Evolutionary conservation across 441 rosid species (phyloP), one percentile per base, ranked within the genome.

Genomic region (Brassica balearica): DNA sequence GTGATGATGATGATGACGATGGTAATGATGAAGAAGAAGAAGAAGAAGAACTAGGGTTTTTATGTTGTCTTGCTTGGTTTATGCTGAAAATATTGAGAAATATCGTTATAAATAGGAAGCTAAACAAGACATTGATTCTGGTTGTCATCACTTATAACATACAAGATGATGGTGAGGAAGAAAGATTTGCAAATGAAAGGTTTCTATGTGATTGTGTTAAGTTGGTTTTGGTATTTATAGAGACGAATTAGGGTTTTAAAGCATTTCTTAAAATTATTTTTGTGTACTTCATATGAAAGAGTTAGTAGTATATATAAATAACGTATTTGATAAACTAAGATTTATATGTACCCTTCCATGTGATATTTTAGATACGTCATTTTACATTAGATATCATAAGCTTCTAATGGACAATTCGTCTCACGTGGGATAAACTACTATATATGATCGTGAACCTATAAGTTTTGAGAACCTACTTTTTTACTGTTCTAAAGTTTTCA

Each of bases 31-130:
- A 23, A 0, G 27, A 25, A 0, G 27, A 25, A 3, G 27, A 25
- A 2, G 70, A 48, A 43, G 66, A 38, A 38, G 43, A 74, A 53
- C 53, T 81, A 75, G 84, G 83, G 80, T 22, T 86, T 73, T 48
- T 73, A 15, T 71, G 74, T 62, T 56, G 77, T 68, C 70, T 81
- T 73, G 86, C 92, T 62, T 82, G 75, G 85, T 77, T 74, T 71
- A 29, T 84, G 17, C 38, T 79, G 85, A 79, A 51, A 17, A 48
- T 23, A 58, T 17, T 67, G 25, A 70, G 25, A 3, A 74, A 68
- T 2, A 43, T 1, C 20, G 41, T 15, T 32, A 68, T 27, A 55
- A 80, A 29, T 25, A 71, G 23, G 12, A 85, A 61, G 46, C 86
- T 68, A 41, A 86, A 76, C 65, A 83, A 65, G 71, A 83, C 19